These are phyloP conservation scores for Gaertneriomyces sp. DNA, from an alignment of 192 early-diverging fungal genomes.

Conservation along the genomic window DNA sequence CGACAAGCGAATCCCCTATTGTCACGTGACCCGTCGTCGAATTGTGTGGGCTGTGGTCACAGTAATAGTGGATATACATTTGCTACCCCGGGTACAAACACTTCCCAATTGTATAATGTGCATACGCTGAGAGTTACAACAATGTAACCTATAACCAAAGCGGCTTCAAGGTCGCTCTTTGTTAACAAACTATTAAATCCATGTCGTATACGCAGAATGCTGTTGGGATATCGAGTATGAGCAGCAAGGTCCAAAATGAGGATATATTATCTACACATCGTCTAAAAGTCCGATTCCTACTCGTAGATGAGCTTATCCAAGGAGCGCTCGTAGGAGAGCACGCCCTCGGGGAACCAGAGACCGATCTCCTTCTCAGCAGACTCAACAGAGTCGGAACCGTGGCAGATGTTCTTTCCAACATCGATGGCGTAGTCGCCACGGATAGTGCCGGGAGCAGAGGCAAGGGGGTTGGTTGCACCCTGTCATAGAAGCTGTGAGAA, in stretches of 20 bases:
- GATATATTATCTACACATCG: not conserved
- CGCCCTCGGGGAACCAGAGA: slow-evolving; percentile 77
- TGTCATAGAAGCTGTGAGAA: slow-evolving; percentile 43
- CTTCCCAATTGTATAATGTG: too few species aligned
- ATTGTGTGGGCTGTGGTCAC: too few species aligned
- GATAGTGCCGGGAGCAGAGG: slow-evolving; percentile 87
- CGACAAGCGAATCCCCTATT: too few species aligned
- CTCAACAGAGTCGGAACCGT: slow-evolving; percentile 88
- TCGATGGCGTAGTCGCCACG: slow-evolving; percentile 92
- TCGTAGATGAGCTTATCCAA: slow-evolving; percentile 73
- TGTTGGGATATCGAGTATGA: too few species aligned
- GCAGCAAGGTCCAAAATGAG: not conserved
- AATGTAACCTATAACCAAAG: too few species aligned
- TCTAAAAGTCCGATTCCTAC: slow-evolving; percentile 39
- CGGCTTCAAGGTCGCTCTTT: too few species aligned
- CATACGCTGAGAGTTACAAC: too few species aligned
- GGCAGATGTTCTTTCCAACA: slow-evolving; percentile 78
- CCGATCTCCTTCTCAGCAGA: slow-evolving; percentile 83
- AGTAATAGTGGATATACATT: too few species aligned
- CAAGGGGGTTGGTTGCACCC: slow-evolving; percentile 89
- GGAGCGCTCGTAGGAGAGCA: slow-evolving; percentile 57
- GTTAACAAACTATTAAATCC: too few species aligned
- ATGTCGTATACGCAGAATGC: too few species aligned
- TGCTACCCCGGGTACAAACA: too few species aligned
- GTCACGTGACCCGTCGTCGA: too few species aligned